Percentiles rank a stretch among this genome's conserved stretches.
Conservation (phyloP, 345 rosid genomes). For the Camelina hispida region DNA sequence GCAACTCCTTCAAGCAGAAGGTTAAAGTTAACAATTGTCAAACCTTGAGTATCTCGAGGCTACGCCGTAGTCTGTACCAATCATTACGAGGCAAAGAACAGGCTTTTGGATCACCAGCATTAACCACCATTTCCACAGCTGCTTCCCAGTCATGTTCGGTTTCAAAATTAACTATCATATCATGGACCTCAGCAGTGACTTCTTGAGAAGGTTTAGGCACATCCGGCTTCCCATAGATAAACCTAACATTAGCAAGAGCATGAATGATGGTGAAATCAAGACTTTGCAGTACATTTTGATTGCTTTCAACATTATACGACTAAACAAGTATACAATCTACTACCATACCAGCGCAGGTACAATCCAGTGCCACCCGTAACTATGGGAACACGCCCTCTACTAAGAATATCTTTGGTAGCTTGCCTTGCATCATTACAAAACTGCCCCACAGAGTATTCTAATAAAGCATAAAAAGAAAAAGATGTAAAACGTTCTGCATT, state of each 20-base stretch:
- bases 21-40: conserved; percentile 16
- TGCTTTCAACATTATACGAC: neutral
- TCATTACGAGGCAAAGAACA: conserved; percentile 69
- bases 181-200: conserved; percentile 60
- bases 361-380: conserved; percentile 94
- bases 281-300: neutral
- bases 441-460: conserved; percentile 90
- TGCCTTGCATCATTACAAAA: conserved; percentile 79
- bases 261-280: neutral
- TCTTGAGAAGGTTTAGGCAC: conserved; percentile 84
- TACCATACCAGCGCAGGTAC: conserved; percentile 84
- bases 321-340: conserved; percentile 33
- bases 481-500: neutral
- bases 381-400: conserved; percentile 69
- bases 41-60: conserved; percentile 97
- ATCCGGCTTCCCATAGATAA: conserved; percentile 86
- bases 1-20: conserved; percentile 6
- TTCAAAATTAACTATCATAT: conserved; percentile 68
- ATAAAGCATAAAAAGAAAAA: conserved; percentile 6
- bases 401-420: conserved; percentile 67
- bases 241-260: conserved; percentile 53
- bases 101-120: conserved; percentile 80
- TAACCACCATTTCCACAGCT: conserved; percentile 77
- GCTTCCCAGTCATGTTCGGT: conserved; percentile 70
- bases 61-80: conserved; percentile 88